Evolutionary conservation across 2,329 filamentous ascomycete genomes (phyloP).

Genomic region (Fusarium domesticum): DNA sequence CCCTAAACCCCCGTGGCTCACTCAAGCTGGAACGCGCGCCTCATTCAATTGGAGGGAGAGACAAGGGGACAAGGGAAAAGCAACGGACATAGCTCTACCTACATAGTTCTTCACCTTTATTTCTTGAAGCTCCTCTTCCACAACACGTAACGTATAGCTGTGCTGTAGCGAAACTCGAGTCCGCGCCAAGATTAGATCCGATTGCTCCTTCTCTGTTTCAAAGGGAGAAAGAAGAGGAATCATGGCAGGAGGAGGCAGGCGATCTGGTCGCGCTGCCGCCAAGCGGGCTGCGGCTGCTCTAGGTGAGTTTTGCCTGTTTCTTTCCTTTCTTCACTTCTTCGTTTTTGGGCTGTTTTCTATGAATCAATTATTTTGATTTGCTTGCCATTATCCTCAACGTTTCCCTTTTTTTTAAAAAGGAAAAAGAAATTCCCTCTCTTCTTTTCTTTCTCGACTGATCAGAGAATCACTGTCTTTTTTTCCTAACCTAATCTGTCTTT

Average conservation of each 20-base stretch:
- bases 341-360: conserved; percentile 1
- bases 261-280: conserved; percentile 52
- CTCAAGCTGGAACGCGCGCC: conserved; percentile 1
- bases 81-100: background rate
- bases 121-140: background rate
- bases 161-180: too few relatives aligned
- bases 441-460: background rate
- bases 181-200: background rate
- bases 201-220: background rate
- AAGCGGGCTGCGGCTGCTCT: conserved; percentile 53
- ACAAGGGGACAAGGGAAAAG: background rate
- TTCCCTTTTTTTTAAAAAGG: background rate
- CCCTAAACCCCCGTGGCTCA: conserved; percentile 15
- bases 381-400: background rate
- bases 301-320: conserved; percentile 39
- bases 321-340: conserved; percentile 7
- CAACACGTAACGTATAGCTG: background rate
- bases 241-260: conserved; percentile 40
- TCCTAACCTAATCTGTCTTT: background rate
- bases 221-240: conserved; percentile 4
- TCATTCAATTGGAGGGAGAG: background rate
- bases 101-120: background rate
- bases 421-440: too few relatives aligned
- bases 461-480: background rate
- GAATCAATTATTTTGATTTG: background rate